Base-by-base conservation (phyloP, 2,329 filamentous ascomycete species). In the Exophiala viscosa region DNA sequence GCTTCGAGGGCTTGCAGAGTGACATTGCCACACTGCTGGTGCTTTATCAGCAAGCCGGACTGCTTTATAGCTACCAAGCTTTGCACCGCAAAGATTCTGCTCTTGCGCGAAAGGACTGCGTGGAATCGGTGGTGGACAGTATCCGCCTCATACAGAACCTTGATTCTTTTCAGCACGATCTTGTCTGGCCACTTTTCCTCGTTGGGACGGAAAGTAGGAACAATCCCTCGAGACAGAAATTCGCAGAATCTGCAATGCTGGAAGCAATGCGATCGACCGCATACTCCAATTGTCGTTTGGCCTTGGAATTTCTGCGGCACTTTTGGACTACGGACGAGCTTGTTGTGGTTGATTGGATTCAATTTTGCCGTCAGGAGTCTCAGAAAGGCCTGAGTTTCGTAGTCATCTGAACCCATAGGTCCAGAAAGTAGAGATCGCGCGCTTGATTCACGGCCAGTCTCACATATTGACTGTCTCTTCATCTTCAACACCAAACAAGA, bases 381-480 rank as follows among this genome's bases (percentile, higher is more conserved):
- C 20, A 15, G 14, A 35, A 11, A 36, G 52, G 39, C 8, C 17
- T 23, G 48, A 54, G n/a, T 44, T 57, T 53, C 51, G 52, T 53
- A 42, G 52, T 36, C 38, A 55, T 51, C 48, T 61, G 45, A 58
- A 45, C 14, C 15, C 32, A 17, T 7, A 32, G 15, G 18, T 31
- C 18, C 18, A 5, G 28, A 53, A 28, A 46, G 52, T 18, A 39
- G 47, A 17, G 41, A 48, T 31, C 56, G 48, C 38, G 28, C 13
- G 20, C 18, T 13, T 3, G 4, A 18, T n/a, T 42, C 40, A 11
- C n/a, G 20, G 10, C n/a, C 18, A 42, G 40, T n/a, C 46, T 57
- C 45, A 64, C 55, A 66, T 66, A 15, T 65, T 55, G 28, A 70
- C 63, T 0, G 69, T 71, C 43, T 71, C 67, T 41, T 69, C 66